These are phyloP conservation scores for Coriaria nepalensis DNA, from an alignment of 306 rosid species.

Conservation along the genomic window DNA sequence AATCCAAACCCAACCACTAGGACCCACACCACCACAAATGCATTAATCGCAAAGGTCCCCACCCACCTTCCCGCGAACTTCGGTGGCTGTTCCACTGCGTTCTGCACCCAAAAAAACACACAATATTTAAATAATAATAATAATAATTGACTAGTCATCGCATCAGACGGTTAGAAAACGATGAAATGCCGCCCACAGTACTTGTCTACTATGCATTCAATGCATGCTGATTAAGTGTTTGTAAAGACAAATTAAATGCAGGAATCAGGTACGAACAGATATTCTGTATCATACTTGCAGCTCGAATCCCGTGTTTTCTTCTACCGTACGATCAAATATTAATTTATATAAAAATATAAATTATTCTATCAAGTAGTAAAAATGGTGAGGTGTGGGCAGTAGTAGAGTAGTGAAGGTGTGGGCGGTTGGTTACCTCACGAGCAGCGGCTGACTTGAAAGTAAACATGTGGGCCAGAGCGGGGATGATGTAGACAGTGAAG, in stretches of 20 bases:
- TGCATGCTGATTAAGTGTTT: too few species aligned
- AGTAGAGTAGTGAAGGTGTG: too few species aligned
- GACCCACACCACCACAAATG: conserved; percentile 81
- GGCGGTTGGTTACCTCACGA: conserved; percentile 44
- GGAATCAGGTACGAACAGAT: conserved; percentile 21
- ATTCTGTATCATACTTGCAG: conserved; percentile 19
- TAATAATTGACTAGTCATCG: not conserved
- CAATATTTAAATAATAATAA: not conserved
- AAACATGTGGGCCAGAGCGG: conserved; percentile 74
- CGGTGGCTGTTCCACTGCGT: conserved; percentile 87
- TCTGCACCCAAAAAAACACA: conserved; percentile 34
- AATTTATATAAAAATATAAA: not conserved
- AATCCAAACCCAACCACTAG: conserved; percentile 84
- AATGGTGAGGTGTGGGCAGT: too few species aligned
- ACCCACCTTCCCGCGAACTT: conserved; percentile 82
- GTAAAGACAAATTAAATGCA: conserved; percentile 2
- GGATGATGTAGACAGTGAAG: conserved; percentile 95
- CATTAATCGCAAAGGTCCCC: conserved; percentile 52
- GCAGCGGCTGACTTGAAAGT: conserved; percentile 77
- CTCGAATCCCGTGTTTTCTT: conserved; percentile 29
- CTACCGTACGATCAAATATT: not conserved
- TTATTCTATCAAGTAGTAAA: not conserved
- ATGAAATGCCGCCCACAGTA: not conserved
- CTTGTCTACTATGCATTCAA: too few species aligned
- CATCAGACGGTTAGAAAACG: conserved; percentile 1